Base-by-base conservation (phyloP, 441 rosid genomes). In the Eutrema salsugineum region DNA sequence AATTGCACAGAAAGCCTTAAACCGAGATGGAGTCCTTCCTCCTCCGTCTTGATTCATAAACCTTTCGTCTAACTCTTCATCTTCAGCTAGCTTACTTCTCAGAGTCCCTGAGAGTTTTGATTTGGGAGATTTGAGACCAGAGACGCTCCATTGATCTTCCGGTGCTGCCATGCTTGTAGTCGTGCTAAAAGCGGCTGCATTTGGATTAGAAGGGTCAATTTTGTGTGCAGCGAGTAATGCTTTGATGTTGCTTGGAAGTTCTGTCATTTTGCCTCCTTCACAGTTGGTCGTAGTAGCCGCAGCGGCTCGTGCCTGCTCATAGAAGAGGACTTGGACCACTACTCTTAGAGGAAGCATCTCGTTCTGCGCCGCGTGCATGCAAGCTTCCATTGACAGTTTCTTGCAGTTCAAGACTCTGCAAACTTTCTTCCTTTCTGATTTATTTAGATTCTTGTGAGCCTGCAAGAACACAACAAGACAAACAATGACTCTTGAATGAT, bases 141-240 rank as follows among this genome's bases (percentile, higher is more conserved):
- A 91, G 36, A 90, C 88, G 72, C 99, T 94, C 99, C 97, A 94
- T 59, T 85, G 97, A 64, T 94, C 99, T 0, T 91, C 97, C 0
- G 62, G 68, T 27, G 82, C 87, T 20, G 68, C 77, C 38, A 88
- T 76, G 84, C 89, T 91, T 11, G 91, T 78, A 3, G 86, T 84
- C 3, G 88, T 85, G 36, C 91, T 86, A 86, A 87, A 89, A 48
- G 85, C 57, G 43, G 95, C 77, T 11, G 85, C 83, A 6, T 79
- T 79, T 24, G 87, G 86, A 65, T 81, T 90, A 12, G 97, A 91
- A 24, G 99, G 91, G 72, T 94, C 91, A 0, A 90, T 86, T 50
- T 82, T 81, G 44, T 91, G 92, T 2, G 97, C 62, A 0, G 91
- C 89, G 15, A 94, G 72, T 12, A 92, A 90, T 48, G 97, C 99